These are phyloP conservation scores for Pleurotus eryngii DNA, from an alignment of 768 basidiomycete genomes.

Conservation along the genomic window DNA sequence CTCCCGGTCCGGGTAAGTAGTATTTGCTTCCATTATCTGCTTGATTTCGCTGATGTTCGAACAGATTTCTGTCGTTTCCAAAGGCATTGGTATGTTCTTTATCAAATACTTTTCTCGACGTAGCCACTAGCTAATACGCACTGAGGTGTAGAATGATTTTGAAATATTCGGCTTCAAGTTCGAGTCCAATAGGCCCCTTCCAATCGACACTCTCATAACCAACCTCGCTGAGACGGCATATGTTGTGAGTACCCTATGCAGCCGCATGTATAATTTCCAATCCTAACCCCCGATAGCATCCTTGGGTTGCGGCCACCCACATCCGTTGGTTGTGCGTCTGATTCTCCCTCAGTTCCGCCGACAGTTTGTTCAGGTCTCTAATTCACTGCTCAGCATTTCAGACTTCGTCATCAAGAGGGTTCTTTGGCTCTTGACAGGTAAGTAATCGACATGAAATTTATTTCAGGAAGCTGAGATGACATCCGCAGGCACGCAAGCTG, in stretches of 20 bases:
- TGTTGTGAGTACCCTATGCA: slow-evolving; percentile 31
- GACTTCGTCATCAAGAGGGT: slow-evolving; percentile 60
- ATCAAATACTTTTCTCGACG: not conserved
- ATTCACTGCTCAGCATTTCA: slow-evolving; percentile 28
- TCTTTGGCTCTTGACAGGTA: slow-evolving; percentile 59
- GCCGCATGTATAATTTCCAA: not conserved
- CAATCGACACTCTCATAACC: slow-evolving; percentile 50
- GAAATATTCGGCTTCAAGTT: slow-evolving; percentile 47
- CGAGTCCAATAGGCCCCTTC: slow-evolving; percentile 34
- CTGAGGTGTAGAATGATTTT: slow-evolving; percentile 44
- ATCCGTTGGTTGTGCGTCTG: slow-evolving; percentile 53
- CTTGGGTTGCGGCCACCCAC: slow-evolving; percentile 54
- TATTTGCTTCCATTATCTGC: slow-evolving; percentile 1
- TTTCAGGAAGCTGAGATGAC: slow-evolving; percentile 23
- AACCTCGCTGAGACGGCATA: slow-evolving; percentile 55
- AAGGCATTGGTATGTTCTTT: slow-evolving; percentile 41
- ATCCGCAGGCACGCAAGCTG: slow-evolving; percentile 44
- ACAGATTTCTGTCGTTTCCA: slow-evolving; percentile 55
- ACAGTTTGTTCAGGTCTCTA: not conserved
- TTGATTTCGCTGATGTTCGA: not conserved
- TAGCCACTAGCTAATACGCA: too few relatives aligned
- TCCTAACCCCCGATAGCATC: slow-evolving; percentile 34
- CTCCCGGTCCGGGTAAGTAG: slow-evolving; percentile 40
- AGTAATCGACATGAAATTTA: not conserved
- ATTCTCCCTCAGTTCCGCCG: not conserved